Evolutionary conservation across 768 basidiomycete species (phyloP), one percentile per base, ranked within the genome.

Genomic region (Kwoniella newhampshirensis): DNA sequence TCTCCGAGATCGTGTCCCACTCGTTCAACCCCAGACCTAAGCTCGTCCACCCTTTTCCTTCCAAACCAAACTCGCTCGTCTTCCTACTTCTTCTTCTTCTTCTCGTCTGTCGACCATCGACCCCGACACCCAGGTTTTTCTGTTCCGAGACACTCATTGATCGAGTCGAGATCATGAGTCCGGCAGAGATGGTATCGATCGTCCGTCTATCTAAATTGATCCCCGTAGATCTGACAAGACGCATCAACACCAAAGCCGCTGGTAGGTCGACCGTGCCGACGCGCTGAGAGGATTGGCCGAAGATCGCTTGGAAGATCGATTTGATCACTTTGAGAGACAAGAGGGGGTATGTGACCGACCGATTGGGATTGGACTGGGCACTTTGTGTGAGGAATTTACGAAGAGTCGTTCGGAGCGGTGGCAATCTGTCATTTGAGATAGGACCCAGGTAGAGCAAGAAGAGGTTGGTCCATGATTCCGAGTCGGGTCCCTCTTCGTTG

Each of bases 1-100:
- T 21, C 17, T 40, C 44, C 9, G 51, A 37, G 17, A 59, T 23
- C 4, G 42, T 11, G 41, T 59, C 57, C 57, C 57, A 59, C 23
- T 52, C 51, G 2, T 3, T 4, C 15, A 48, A 20, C 3, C 35
- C 46, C 27, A 59, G 42, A 21, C 57, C 51, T 51, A 58, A 40
- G 15, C 43, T 51, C 23, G 12, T 44, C 49, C 41, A 51, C 17
- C 44, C 36, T 23, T n/a, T 15, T 47, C 32, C 32, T 32, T 13
- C 32, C 32, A 32, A 6, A 6, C 32, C 32, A 13, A 32, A 6
- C 32, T 13, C 32, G 13, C 13, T 32, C 7, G 32, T 13, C 13
- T 32, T 32, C 32, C 32, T 6, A 32, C 32, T 32, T 32, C 7
- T 32, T 13, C 32, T 32, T 13, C 13, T 32, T 32, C 7, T 13